Conservation (phyloP, 805 yeast genomes). For the Yarrowia divulgata region DNA sequence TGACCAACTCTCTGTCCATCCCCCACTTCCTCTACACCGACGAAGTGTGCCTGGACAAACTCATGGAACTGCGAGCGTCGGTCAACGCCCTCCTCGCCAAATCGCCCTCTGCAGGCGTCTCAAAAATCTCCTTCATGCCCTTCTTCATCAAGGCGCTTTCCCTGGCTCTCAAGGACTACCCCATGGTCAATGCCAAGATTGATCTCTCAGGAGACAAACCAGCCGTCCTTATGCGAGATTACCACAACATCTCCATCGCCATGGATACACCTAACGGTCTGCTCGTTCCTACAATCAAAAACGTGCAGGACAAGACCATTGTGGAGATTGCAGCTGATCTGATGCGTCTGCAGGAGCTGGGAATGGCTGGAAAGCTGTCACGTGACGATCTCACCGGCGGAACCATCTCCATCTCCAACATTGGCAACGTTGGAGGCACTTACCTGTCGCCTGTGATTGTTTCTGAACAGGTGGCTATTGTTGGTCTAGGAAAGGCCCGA, state of each 20-base stretch:
- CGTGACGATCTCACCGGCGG: constrained; percentile 48
- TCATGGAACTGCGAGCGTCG: constrained; percentile 44
- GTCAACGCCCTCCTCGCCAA: constrained; percentile 44
- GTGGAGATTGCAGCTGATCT: constrained; percentile 49
- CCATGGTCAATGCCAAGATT: constrained; percentile 47
- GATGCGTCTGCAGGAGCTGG: constrained; percentile 46
- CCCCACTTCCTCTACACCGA: constrained; percentile 51
- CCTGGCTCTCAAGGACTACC: constrained; percentile 46
- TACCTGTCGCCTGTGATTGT: constrained; percentile 51
- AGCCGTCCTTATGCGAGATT: constrained; percentile 43
- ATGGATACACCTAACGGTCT: constrained; percentile 51
- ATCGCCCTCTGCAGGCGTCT: constrained; percentile 27
- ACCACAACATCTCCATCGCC: constrained; percentile 50
- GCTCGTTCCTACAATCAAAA: constrained; percentile 50
- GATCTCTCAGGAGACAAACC: constrained; percentile 44
- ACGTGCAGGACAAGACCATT: constrained; percentile 45
- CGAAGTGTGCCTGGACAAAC: constrained; percentile 48
- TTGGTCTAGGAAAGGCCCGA: constrained; percentile 48
- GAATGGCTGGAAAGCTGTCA: constrained; percentile 46
- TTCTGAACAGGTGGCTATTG: constrained; percentile 49
- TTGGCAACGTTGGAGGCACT: constrained; percentile 51
- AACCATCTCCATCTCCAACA: constrained; percentile 50
- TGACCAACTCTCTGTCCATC: constrained; percentile 48
- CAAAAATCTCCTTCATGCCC: constrained; percentile 48
- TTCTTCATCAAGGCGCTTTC: constrained; percentile 51